Evolutionary conservation across 2,329 filamentous ascomycete genomes (phyloP).

Genomic region (Cercospora nicotianae): DNA sequence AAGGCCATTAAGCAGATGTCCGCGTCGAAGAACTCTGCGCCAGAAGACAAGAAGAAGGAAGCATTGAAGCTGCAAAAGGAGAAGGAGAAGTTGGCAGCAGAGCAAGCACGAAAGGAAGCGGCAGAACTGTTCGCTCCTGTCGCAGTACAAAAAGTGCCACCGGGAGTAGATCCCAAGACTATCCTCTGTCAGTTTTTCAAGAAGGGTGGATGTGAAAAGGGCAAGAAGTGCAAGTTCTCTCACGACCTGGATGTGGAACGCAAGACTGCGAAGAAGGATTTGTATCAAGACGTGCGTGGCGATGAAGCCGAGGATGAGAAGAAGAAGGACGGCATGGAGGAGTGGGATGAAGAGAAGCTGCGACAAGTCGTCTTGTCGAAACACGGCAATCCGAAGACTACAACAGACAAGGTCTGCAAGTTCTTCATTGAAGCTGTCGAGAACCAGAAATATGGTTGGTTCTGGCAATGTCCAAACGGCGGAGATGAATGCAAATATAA

Average conservation of each 20-base stretch:
- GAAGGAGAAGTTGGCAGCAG: conserved; percentile 87
- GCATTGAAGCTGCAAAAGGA: conserved; percentile 66
- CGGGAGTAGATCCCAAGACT: conserved; percentile 97
- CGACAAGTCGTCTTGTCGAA: conserved; percentile 88
- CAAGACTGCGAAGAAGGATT: conserved; percentile 86
- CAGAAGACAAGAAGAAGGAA: conserved; percentile 81
- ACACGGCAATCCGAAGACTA: conserved; percentile 93
- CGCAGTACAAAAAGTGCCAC: conserved; percentile 95
- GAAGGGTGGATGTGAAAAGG: conserved; percentile 96
- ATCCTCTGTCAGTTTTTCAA: conserved; percentile 96
- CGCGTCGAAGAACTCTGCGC: conserved; percentile 69
- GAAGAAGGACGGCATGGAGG: conserved; percentile 84
- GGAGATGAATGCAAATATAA: conserved; percentile 98
- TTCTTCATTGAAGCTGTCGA: conserved; percentile 96
- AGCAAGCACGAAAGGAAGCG: conserved; percentile 76
- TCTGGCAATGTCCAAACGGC: conserved; percentile 96
- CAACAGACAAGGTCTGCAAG: conserved; percentile 99
- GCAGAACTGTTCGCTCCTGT: conserved; percentile 85
- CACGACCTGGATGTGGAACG: conserved; percentile 88
- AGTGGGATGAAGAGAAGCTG: conserved; percentile 98
- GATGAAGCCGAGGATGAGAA: conserved; percentile 69
- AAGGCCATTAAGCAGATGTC: conserved; percentile 85
- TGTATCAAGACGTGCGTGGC: conserved; percentile 81
- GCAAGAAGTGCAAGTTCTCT: conserved; percentile 93
- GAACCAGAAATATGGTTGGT: conserved; percentile 99